Conservation (phyloP, 2,329 filamentous ascomycete species). For the Penicillium oxalicum region DNA sequence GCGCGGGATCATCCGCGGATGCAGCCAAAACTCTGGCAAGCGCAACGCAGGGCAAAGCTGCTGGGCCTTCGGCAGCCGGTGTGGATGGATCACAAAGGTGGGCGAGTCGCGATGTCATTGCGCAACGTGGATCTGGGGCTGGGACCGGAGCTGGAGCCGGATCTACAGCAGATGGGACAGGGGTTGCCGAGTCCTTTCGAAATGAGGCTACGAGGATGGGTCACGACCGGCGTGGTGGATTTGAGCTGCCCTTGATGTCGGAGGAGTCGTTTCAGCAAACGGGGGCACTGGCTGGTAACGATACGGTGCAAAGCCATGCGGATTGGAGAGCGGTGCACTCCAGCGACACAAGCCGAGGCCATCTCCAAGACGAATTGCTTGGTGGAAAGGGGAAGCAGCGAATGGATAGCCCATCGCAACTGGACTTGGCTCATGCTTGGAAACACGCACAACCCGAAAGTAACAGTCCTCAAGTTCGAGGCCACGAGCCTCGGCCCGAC, state of each 20-base stretch:
- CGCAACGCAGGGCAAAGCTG: slow-evolving; percentile 14
- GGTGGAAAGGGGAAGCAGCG: slow-evolving; percentile 20
- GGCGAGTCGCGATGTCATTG: background rate
- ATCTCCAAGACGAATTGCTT: slow-evolving; percentile 12
- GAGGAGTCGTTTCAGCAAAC: slow-evolving; percentile 19
- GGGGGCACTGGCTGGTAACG: slow-evolving; percentile 4
- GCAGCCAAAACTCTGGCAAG: slow-evolving; percentile 15
- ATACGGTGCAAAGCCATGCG: background rate
- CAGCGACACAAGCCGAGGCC: background rate
- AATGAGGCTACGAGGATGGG: background rate
- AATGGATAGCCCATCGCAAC: slow-evolving; percentile 9
- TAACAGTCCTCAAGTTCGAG: background rate
- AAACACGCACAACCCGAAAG: slow-evolving; percentile 7
- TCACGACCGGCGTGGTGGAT: slow-evolving; percentile 1
- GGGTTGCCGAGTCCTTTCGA: slow-evolving; percentile 6
- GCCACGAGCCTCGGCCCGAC: slow-evolving; percentile 2
- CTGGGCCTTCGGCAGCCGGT: slow-evolving; percentile 1
- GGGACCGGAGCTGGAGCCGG: background rate
- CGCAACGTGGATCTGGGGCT: background rate
- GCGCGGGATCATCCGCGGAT: slow-evolving; percentile 7
- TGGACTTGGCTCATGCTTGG: slow-evolving; percentile 20
- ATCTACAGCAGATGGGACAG: background rate
- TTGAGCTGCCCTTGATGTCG: slow-evolving; percentile 10
- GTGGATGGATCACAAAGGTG: background rate
- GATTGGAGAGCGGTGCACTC: background rate